Conservation (phyloP, 768 basidiomycete species). For the Boletus rex-veris region DNA sequence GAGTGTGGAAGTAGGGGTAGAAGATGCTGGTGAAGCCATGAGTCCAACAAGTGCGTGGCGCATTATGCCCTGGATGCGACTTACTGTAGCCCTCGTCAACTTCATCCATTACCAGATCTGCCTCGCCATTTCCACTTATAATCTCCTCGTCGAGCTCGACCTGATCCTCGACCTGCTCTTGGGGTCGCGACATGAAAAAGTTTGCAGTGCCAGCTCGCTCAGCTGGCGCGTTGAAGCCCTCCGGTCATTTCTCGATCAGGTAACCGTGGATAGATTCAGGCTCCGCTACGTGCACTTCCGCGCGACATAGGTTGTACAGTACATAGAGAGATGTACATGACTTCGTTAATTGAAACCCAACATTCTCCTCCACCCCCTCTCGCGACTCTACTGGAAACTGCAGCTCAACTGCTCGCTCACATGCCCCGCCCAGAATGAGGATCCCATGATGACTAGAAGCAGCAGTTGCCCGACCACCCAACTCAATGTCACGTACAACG, state of each 20-base stretch:
- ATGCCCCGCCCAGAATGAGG: constrained; percentile 52
- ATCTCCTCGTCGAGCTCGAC: constrained; percentile 58
- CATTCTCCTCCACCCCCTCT: background rate
- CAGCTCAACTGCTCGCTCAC: constrained; percentile 50
- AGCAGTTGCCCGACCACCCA: constrained; percentile 67
- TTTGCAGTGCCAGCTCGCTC: constrained; percentile 20
- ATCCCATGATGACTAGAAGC: constrained; percentile 69
- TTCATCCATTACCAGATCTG: constrained; percentile 78
- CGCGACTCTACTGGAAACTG: constrained; percentile 31
- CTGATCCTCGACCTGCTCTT: constrained; percentile 44
- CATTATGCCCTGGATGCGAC: constrained; percentile 31
- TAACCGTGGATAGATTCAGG: constrained; percentile 23
- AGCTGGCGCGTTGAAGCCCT: constrained; percentile 18
- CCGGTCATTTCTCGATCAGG: constrained; percentile 25
- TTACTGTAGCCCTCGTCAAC: constrained; percentile 71
- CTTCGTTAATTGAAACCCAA: background rate
- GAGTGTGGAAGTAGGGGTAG: constrained; percentile 84
- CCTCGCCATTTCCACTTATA: constrained; percentile 55
- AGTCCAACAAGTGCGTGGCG: constrained; percentile 7
- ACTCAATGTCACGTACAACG: constrained; percentile 66
- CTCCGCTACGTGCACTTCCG: constrained; percentile 24
- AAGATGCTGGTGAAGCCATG: constrained; percentile 57
- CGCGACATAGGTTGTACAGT: background rate
- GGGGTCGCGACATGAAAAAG: constrained; percentile 37
- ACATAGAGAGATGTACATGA: too few relatives aligned